Percentiles rank a stretch among this genome's conserved stretches.
Evolutionary conservation across 2,329 filamentous ascomycete species (phyloP).

Genomic region (Fusarium siculi): DNA sequence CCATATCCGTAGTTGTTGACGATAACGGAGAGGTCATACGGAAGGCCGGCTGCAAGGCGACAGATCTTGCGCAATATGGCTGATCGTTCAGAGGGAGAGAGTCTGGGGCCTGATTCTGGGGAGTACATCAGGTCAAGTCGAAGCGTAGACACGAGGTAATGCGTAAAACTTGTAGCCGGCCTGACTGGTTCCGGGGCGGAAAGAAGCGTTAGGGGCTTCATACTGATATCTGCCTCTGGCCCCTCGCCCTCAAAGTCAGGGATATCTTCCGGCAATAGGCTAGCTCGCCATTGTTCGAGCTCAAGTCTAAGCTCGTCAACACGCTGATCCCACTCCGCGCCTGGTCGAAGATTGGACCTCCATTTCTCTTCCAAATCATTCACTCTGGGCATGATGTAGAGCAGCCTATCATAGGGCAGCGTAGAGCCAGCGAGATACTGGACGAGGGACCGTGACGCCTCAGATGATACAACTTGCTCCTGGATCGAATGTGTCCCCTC

Average conservation of each 20-base stretch:
- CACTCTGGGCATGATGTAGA: conserved; percentile 24
- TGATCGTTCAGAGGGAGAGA: neutral
- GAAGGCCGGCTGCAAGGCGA: conserved; percentile 19
- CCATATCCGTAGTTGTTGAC: conserved; percentile 33
- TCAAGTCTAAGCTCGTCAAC: conserved; percentile 6
- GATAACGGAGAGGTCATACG: conserved; percentile 8
- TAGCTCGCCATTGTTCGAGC: conserved; percentile 21
- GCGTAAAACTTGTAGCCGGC: conserved; percentile 28
- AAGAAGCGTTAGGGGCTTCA: neutral
- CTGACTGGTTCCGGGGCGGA: conserved; percentile 16
- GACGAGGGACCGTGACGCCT: conserved; percentile 8
- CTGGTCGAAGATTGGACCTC: conserved; percentile 9
- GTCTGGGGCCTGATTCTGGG: neutral
- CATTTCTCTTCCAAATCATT: conserved; percentile 31
- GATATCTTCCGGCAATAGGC: neutral
- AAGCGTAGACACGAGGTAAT: conserved; percentile 23
- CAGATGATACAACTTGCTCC: neutral
- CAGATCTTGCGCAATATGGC: conserved; percentile 12
- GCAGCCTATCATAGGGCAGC: conserved; percentile 10
- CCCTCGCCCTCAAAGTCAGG: neutral
- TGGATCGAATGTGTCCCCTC: conserved; percentile 28
- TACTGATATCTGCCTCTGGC: neutral
- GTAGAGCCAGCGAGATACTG: conserved; percentile 7
- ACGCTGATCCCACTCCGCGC: conserved; percentile 5
- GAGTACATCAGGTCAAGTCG: conserved; percentile 30